These are phyloP conservation scores for Beauveria brongniartii DNA, from an alignment of 2,329 filamentous ascomycete genomes.

Conservation along the genomic window DNA sequence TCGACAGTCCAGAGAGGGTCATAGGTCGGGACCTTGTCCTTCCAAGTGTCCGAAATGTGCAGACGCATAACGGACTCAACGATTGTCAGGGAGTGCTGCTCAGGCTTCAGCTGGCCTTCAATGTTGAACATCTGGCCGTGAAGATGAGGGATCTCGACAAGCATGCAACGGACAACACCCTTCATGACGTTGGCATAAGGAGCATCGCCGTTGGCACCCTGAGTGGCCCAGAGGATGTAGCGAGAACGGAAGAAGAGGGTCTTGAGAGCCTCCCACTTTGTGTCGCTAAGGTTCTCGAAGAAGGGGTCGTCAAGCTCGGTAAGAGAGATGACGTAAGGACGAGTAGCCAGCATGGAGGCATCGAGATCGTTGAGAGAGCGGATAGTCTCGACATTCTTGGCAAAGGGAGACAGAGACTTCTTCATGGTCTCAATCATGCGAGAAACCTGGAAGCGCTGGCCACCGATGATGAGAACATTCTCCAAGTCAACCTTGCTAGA, in stretches of 20 bases:
- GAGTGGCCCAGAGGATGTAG: constrained; percentile 12
- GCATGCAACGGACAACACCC: constrained; percentile 11
- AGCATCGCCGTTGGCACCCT: constrained; percentile 10
- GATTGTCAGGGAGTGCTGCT: constrained; percentile 5
- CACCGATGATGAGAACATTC: constrained; percentile 12
- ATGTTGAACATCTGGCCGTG: constrained; percentile 10
- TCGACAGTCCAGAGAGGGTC: constrained; percentile 11
- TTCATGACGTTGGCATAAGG: constrained; percentile 11
- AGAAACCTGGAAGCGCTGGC: constrained; percentile 5
- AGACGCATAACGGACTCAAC: constrained; percentile 8
- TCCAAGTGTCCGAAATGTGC: constrained; percentile 10
- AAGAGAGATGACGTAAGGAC: constrained; percentile 10
- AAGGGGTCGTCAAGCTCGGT: constrained; percentile 10
- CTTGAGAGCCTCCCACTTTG: constrained; percentile 12
- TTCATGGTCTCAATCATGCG: constrained; percentile 6
- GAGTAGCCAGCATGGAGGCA: constrained; percentile 5
- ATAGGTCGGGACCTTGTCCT: constrained; percentile 10
- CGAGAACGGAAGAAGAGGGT: constrained; percentile 6
- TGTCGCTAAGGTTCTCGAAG: constrained; percentile 7
- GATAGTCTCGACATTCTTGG: not conserved
- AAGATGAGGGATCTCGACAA: constrained; percentile 10
- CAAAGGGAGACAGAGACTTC: constrained; percentile 1
- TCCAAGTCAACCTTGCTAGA: constrained; percentile 8
- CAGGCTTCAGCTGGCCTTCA: constrained; percentile 9
- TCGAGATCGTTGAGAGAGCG: constrained; percentile 8